Conservation (phyloP, 495 filamentous ascomycete species). For the Astrocystis sublimbata region DNA sequence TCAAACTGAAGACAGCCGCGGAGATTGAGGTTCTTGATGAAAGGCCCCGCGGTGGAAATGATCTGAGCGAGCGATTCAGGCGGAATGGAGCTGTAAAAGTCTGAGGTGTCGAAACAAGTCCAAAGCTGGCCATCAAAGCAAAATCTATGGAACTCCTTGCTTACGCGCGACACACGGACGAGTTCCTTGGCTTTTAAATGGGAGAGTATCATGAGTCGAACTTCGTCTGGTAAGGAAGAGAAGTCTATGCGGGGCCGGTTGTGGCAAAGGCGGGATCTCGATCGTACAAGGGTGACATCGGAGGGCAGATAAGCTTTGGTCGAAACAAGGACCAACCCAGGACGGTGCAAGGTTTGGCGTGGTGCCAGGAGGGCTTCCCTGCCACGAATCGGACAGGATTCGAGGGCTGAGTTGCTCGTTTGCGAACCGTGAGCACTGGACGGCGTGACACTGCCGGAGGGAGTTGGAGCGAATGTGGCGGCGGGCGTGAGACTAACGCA, state of each 20-base stretch:
- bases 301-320: conserved; percentile 63
- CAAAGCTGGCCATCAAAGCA: conserved; percentile 97
- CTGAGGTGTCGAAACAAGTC: conserved; percentile 77
- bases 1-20: conserved; percentile 65
- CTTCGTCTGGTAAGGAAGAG: conserved; percentile 77
- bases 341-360: conserved; percentile 35
- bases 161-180: conserved; percentile 77
- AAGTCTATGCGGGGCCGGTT: conserved; percentile 68
- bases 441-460: conserved; percentile 23
- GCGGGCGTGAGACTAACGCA: conserved; percentile 78
- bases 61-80: conserved; percentile 81
- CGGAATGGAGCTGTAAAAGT: conserved; percentile 85
- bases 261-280: conserved; percentile 35
- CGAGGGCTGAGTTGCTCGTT: conserved; percentile 45
- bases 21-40: conserved; percentile 84
- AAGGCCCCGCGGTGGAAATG: conserved; percentile 80
- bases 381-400: conserved; percentile 35
- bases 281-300: conserved; percentile 50
- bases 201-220: conserved; percentile 74
- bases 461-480: conserved; percentile 47
- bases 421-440: conserved; percentile 19
- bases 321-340: conserved; percentile 28
- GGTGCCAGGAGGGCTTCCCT: conserved; percentile 37
- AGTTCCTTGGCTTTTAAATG: conserved; percentile 81
- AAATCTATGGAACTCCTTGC: conserved; percentile 75